Percentiles rank a stretch among this genome's conserved stretches.
Evolutionary conservation across 176 grass and related monocot genomes (phyloP).

Genomic region (Lolium multiflorum): DNA sequence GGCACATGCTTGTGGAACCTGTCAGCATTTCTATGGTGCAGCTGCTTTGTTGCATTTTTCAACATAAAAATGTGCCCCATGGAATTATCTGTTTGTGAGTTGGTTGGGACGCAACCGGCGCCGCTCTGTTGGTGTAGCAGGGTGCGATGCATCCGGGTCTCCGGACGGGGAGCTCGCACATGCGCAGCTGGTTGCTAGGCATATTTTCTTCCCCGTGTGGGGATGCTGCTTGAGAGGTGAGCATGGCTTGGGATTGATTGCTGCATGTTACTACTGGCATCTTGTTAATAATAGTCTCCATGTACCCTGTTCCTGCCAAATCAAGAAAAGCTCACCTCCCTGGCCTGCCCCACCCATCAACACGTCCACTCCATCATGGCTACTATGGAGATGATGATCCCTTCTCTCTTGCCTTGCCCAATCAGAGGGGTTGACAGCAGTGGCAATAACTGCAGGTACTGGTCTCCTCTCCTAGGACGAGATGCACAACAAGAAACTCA

Average conservation of each 20-base stretch:
- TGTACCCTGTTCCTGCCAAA: constrained; percentile 12
- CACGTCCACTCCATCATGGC: neutral
- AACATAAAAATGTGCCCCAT: neutral
- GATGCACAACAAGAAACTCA: neutral
- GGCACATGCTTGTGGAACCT: neutral
- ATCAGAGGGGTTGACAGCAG: neutral
- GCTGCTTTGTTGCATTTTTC: neutral
- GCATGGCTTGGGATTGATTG: constrained; percentile 3
- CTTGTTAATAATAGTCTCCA: neutral
- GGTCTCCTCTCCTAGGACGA: constrained; percentile 33
- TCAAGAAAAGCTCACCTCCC: constrained; percentile 40
- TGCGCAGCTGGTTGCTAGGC: neutral
- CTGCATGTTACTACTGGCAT: constrained; percentile 11
- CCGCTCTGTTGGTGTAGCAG: neutral
- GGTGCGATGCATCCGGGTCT: neutral
- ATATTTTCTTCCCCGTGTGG: neutral
- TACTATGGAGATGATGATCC: neutral
- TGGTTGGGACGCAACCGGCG: neutral
- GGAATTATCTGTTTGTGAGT: neutral
- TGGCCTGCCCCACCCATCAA: neutral
- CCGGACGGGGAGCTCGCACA: constrained; percentile 22
- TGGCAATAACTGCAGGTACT: neutral
- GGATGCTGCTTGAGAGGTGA: neutral
- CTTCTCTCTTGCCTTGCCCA: neutral
- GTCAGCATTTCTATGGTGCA: neutral